Evolutionary conservation across 371 early-diverging fungal genomes (phyloP).

Genomic region (Gilbertella persicaria): DNA sequence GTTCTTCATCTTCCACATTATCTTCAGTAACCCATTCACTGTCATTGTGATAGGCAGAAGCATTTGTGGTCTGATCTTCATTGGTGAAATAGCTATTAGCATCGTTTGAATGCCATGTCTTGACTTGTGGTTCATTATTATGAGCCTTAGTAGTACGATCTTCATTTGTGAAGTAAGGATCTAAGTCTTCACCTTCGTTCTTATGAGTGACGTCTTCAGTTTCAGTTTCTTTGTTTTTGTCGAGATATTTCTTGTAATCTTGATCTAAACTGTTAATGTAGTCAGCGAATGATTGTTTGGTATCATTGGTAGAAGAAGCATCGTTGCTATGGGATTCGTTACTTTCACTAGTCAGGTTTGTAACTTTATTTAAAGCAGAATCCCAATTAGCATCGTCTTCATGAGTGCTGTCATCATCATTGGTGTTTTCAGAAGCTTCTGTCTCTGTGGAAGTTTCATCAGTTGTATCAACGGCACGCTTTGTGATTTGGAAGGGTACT

Average conservation of each 20-base stretch:
- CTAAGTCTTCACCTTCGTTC: constrained; percentile 23
- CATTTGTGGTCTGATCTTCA: constrained; percentile 13
- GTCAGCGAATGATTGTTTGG: background rate
- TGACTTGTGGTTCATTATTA: background rate
- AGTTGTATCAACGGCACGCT: constrained; percentile 7
- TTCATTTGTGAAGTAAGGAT: constrained; percentile 16
- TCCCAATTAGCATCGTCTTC: constrained; percentile 19
- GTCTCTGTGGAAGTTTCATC: background rate
- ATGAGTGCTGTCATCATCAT: constrained; percentile 6
- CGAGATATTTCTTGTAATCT: constrained; percentile 29
- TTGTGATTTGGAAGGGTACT: constrained; percentile 23
- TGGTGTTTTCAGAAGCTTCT: background rate
- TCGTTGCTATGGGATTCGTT: constrained; percentile 3
- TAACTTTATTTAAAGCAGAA: constrained; percentile 17
- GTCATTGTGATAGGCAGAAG: constrained; percentile 13
- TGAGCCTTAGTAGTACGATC: constrained; percentile 6
- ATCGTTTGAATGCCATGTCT: constrained; percentile 1
- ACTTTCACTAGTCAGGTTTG: constrained; percentile 7
- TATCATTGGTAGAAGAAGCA: background rate
- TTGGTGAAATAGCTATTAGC: constrained; percentile 33
- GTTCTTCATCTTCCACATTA: constrained; percentile 10
- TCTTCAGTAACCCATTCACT: constrained; percentile 26
- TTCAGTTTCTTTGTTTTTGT: constrained; percentile 34
- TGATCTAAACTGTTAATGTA: constrained; percentile 31
- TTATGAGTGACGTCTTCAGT: constrained; percentile 37